Base-by-base conservation (phyloP, 2,329 filamentous ascomycete genomes). In the Hypoxylon rubiginosum region DNA sequence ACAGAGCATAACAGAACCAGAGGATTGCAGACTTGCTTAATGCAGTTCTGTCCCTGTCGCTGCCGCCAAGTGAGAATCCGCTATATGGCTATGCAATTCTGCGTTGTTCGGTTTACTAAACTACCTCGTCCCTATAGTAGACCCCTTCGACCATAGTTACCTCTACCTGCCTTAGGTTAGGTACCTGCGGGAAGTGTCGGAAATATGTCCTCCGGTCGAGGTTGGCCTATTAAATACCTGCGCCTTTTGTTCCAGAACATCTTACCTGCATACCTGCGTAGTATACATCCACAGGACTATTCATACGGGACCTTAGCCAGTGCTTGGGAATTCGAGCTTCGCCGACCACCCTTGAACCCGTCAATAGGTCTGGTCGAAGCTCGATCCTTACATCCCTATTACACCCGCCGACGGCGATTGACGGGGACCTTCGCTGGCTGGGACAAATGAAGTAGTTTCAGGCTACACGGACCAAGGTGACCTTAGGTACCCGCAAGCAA, bases 261-360 rank as follows among this genome's bases (percentile, higher is more conserved):
- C 43, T 66, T 65, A 62, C 41, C 45, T 58, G 55, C 62, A 59
- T 66, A 58, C 49, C 61, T 34, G 50, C 61, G 50, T 58, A 48
- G 45, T 15, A 28, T 28, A 48, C 39, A 28, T 15, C 45, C 45
- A 26, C 45, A 28, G 30, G 30, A 58, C 64, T 63, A 58, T 67
- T 62, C 54, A 62, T 48, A 46, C 50, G 50, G 39, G n/a, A 67
- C 39, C 30, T 50, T 21, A 50, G 26, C 34, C 60, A 52, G 11
- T 50, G 36, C 28, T 57, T 34, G 53, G 41, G 46, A 19, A 30
- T 49, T 45, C 32, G 41, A 28, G 24, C 43, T 36, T 66, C 46
- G 36, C 51, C 43, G 28, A 63, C 53, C 24, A 48, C 34, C 41
- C 21, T 24, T 52, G 17, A 54, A 9, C 32, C 26, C 50, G 32